phyloP scores from a whole-genome alignment of 2,329 filamentous ascomycete species.

The Hymenoscyphus occultus region DNA sequence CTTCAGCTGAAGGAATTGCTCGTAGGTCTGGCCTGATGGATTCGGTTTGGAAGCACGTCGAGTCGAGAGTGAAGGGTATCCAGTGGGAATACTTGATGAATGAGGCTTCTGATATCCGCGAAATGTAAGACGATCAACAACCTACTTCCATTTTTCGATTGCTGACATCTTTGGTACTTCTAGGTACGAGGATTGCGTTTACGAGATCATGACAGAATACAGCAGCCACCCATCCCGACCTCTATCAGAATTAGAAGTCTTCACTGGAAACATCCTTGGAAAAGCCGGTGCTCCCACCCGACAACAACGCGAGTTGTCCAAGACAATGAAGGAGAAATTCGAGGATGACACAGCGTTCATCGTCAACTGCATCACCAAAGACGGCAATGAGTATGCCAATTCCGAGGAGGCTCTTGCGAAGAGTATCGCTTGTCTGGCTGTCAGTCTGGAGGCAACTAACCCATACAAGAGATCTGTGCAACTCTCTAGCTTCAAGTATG shows the following conservation, averaged over 20 bases:
- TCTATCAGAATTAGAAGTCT: constrained; percentile 52
- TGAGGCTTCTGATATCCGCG: constrained; percentile 41
- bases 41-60: constrained; percentile 41
- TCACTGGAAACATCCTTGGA: constrained; percentile 56
- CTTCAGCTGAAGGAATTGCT: constrained; percentile 13
- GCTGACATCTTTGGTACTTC: background rate
- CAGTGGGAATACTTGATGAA: constrained; percentile 41
- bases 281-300: constrained; percentile 41
- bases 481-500: constrained; percentile 51
- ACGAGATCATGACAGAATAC: constrained; percentile 46
- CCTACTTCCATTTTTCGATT: background rate
- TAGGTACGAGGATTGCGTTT: constrained; percentile 52
- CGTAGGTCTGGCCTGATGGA: constrained; percentile 25
- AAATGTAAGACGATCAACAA: constrained; percentile 41
- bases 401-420: constrained; percentile 10
- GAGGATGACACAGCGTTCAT: constrained; percentile 39
- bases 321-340: constrained; percentile 43
- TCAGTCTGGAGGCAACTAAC: constrained; percentile 39
- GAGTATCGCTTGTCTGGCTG: constrained; percentile 47
- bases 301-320: constrained; percentile 42
- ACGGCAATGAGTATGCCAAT: constrained; percentile 33
- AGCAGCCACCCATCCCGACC: constrained; percentile 41
- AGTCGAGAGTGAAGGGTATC: constrained; percentile 34
- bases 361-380: constrained; percentile 43
- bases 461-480: constrained; percentile 31